Evolutionary conservation across 208 protist genomes (phyloP), one percentile per base, ranked within the genome.

Genomic region (Trichomonas gallinae): DNA sequence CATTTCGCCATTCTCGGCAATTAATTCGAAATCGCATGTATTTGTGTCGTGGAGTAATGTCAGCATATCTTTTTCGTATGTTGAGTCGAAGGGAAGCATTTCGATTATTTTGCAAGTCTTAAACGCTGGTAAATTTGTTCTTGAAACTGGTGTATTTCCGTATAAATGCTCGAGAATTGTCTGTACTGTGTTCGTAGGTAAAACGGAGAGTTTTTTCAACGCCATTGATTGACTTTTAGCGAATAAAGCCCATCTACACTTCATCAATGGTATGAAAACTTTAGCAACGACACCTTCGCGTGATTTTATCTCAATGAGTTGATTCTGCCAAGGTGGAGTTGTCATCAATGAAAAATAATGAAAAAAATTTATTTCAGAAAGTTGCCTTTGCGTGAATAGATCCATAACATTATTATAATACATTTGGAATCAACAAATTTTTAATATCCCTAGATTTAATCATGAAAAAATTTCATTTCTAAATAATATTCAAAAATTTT

Each of bases 101-200:
- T 89, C 83, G 42, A 89, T 38, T 31, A 89, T 89, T 89, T 89
- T 89, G 40, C 83, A 89, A 48, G 83, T 40, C 48, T 89, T 89
- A 48, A 89, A 89, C 0, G 83, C 83, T 48, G 83, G 83, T 10
- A 89, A 31, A 46, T 89, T 89, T 34, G 83, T 89, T n/a, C 83
- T 44, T 46, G 83, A n/a, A 46, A 89, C 83, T 34, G 83, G 83
- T 44, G 40, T 48, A 31, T 89, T 89, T 89, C 34, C 83, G 31
- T 89, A 89, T 44, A 89, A 38, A 89, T 89, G 83, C 42, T 89
- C 83, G 4, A 89, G 40, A n/a, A 89, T 89, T 44, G 83, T 38
- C 48, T 89, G 83, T 46, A 89, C 36, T 46, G 83, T 89, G 83
- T 48, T 89, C 48, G 34, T n/a, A 46, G 83, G 83, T 4, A 89